These are phyloP conservation scores for Hansenula lynferdii DNA, from an alignment of 1,139 yeast species.

Conservation along the genomic window DNA sequence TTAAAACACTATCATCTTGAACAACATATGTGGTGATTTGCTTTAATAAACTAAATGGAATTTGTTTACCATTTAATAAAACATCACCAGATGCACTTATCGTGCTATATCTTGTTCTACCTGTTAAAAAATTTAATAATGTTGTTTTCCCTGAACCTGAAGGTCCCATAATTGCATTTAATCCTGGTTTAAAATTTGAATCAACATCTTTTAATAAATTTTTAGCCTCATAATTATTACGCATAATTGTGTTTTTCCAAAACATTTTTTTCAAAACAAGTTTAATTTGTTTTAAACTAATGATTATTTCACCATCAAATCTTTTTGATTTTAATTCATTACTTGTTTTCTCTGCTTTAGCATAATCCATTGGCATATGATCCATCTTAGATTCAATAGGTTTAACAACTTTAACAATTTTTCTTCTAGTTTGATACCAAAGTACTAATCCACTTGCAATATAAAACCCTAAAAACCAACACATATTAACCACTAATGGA, in stretches of 20 bases:
- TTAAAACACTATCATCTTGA: constrained; percentile 71
- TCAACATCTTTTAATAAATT: constrained; percentile 43
- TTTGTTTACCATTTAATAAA: constrained; percentile 35
- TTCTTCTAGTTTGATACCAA: constrained; percentile 6
- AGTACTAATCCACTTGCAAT: constrained; percentile 29
- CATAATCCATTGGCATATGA: no score
- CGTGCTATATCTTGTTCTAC: constrained; percentile 47
- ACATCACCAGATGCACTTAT: constrained; percentile 33
- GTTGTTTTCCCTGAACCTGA: constrained; percentile 85
- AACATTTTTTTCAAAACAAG: constrained; percentile 10
- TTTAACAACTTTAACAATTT: constrained; percentile 9
- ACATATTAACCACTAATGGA: constrained; percentile 58
- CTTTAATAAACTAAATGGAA: constrained; percentile 41
- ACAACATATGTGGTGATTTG: constrained; percentile 68
- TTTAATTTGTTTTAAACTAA: not conserved
- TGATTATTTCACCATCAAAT: not conserved
- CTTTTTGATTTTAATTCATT: not conserved
- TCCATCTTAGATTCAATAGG: constrained; percentile 4
- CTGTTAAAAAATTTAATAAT: constrained; percentile 59
- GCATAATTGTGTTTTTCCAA: constrained; percentile 2
- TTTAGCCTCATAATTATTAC: constrained; percentile 17
- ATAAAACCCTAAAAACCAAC: constrained; percentile 56
- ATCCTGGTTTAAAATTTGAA: constrained; percentile 56
- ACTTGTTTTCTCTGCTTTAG: not conserved
- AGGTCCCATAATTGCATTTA: constrained; percentile 83